Conservation (phyloP, 2,329 filamentous ascomycete species). For the Diplodia scrobiculata region DNA sequence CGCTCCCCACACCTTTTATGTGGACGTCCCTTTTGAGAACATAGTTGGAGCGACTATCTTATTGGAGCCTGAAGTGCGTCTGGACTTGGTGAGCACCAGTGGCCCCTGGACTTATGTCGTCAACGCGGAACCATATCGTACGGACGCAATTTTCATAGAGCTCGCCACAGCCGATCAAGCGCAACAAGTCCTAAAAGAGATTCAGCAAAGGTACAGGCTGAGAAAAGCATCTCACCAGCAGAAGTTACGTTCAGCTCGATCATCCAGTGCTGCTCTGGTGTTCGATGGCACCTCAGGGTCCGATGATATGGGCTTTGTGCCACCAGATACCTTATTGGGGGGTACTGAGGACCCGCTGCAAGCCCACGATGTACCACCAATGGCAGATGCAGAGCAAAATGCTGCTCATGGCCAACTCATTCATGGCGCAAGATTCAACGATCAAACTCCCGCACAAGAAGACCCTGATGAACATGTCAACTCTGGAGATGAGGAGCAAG, state of each 20-base stretch:
- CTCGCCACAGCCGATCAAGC: neutral
- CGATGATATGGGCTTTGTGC: neutral
- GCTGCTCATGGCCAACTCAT: too few relatives aligned
- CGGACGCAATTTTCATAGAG: slow-evolving; percentile 31
- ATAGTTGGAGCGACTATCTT: neutral
- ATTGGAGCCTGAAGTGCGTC: neutral
- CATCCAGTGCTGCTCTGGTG: neutral
- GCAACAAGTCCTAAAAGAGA: neutral
- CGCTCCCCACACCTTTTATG: slow-evolving; percentile 31
- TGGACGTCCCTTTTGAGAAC: slow-evolving; percentile 37
- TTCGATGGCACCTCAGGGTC: neutral
- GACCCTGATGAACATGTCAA: neutral
- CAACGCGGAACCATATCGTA: slow-evolving; percentile 33
- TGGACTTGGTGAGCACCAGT: slow-evolving; percentile 33
- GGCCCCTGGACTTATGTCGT: slow-evolving; percentile 35
- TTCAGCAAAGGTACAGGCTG: neutral
- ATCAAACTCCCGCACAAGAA: too few relatives aligned
- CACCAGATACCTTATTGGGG: neutral
- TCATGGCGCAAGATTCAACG: too few relatives aligned
- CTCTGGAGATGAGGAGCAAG: too few relatives aligned
- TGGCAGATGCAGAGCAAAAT: too few relatives aligned
- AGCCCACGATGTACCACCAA: too few relatives aligned
- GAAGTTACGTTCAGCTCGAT: neutral
- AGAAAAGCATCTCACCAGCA: neutral
- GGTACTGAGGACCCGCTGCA: too few relatives aligned